A percentile compares a stretch with the other conserved stretches of the same genome.
These are phyloP conservation scores for Eucalyptus regnans DNA, from an alignment of 345 rosid genomes.

Conservation along the genomic window DNA sequence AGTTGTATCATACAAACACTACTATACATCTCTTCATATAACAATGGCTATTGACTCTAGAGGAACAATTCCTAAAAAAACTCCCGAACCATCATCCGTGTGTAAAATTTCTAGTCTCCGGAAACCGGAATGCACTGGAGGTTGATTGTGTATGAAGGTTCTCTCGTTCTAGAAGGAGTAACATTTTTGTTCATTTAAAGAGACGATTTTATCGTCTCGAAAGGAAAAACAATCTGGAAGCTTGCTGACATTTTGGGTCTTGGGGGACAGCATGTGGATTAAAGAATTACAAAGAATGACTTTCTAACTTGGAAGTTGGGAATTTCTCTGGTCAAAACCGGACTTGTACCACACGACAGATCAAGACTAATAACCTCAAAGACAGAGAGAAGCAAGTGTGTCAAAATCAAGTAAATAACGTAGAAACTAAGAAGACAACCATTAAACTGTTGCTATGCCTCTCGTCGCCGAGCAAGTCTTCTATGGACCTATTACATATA, in stretches of 20 bases:
- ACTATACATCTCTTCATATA: background rate
- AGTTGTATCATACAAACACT: background rate
- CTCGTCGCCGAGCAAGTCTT: background rate
- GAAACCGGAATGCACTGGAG: background rate
- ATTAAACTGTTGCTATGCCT: background rate
- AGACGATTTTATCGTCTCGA: background rate
- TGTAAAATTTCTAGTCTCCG: background rate
- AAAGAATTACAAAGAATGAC: background rate
- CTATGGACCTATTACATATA: background rate
- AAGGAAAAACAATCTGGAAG: background rate
- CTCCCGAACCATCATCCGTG: background rate
- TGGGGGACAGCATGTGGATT: background rate
- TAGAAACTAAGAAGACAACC: background rate
- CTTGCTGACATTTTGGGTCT: background rate
- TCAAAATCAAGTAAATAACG: background rate
- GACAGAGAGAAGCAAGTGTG: background rate
- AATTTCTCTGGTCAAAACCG: background rate
- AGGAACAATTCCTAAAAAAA: background rate
- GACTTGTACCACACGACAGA: background rate
- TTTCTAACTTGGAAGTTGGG: background rate
- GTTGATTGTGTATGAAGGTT: background rate
- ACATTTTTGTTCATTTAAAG: background rate
- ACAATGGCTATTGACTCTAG: background rate
- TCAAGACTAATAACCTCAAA: background rate
- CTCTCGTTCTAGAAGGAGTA: background rate